Percentiles rank a stretch among this genome's conserved stretches.
Conservation (phyloP, 768 basidiomycete genomes). For the Clathrus columnatus region DNA sequence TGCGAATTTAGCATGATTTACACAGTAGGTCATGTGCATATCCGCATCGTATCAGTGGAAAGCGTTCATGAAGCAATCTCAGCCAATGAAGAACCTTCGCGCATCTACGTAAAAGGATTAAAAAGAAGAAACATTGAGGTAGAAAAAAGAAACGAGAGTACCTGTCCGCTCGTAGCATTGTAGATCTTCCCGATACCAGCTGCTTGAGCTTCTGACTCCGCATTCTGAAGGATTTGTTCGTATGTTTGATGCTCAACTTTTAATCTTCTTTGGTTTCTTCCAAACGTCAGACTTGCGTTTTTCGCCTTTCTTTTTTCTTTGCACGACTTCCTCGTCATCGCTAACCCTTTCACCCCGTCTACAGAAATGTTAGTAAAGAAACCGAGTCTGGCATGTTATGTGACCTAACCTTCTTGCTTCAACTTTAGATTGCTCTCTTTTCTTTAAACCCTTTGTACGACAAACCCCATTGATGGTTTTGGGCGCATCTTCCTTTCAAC, state of each 20-base stretch:
- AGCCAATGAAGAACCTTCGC: conserved; percentile 79
- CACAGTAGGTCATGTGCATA: too few species aligned
- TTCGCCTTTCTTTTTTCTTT: conserved; percentile 42
- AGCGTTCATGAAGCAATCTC: conserved; percentile 83
- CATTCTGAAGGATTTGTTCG: conserved; percentile 88
- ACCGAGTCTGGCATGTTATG: background rate
- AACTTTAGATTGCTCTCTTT: conserved; percentile 72
- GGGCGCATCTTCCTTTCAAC: conserved; percentile 80
- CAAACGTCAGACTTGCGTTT: conserved; percentile 65
- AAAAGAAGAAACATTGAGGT: conserved; percentile 2
- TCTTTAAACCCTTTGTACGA: conserved; percentile 83
- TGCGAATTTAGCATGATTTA: too few species aligned
- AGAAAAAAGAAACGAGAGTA: conserved; percentile 27
- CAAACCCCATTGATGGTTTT: conserved; percentile 71
- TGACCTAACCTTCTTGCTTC: conserved; percentile 57
- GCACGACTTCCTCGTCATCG: conserved; percentile 54
- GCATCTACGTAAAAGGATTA: conserved; percentile 40
- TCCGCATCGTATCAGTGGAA: conserved; percentile 74
- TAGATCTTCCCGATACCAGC: conserved; percentile 77
- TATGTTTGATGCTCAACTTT: conserved; percentile 94
- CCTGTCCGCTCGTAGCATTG: conserved; percentile 89
- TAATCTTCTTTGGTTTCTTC: conserved; percentile 81
- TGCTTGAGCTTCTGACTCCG: conserved; percentile 48
- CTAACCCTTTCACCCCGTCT: conserved; percentile 50
- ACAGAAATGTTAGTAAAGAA: background rate